Conservation (phyloP, 345 rosid species). For the Lepidium africanum region DNA sequence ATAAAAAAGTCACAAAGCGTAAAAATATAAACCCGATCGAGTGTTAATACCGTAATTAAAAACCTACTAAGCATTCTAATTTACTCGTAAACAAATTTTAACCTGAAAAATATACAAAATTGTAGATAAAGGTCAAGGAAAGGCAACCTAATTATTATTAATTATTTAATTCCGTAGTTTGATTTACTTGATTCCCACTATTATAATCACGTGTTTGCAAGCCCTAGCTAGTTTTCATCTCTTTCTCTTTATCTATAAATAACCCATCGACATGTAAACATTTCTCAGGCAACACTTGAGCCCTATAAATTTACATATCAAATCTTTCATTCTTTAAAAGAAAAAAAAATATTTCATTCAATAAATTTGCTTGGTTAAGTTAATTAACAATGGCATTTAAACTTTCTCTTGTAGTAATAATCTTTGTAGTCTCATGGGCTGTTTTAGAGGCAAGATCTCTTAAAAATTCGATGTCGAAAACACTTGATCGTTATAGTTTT, state of each 20-base stretch:
- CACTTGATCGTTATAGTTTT: slow-evolving; percentile 20
- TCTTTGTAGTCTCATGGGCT: not conserved
- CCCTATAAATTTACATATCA: not conserved
- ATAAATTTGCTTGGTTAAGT: not conserved
- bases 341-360: not conserved
- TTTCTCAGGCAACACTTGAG: not conserved
- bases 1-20: too few species aligned
- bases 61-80: too few species aligned
- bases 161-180: not conserved
- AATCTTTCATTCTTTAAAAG: too few species aligned
- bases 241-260: not conserved
- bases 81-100: not conserved
- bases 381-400: not conserved
- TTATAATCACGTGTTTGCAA: not conserved
- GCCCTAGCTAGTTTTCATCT: not conserved
- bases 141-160: not conserved
- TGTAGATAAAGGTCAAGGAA: not conserved
- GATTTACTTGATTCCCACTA: not conserved
- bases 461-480: not conserved
- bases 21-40: too few species aligned
- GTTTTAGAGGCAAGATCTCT: slow-evolving; percentile 8
- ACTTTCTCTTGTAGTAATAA: not conserved
- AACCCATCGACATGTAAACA: not conserved
- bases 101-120: not conserved
- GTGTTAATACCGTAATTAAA: too few species aligned